Evolutionary conservation across 371 early-diverging fungal species (phyloP), one percentile per base, ranked within the genome.

Genomic region (Mucor piriformis): DNA sequence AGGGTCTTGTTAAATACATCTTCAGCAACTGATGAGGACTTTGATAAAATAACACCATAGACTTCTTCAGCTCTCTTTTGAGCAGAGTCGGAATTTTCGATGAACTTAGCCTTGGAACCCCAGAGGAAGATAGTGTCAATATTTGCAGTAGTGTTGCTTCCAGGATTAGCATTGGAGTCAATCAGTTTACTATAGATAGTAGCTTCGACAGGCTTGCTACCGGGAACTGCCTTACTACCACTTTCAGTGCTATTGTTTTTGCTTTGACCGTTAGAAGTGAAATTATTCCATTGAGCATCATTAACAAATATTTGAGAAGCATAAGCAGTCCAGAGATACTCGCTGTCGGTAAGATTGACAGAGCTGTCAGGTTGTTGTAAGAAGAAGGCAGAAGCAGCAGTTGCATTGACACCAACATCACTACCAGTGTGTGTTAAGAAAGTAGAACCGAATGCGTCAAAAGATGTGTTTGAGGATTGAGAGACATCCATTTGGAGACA

Each of bases 261-360:
- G 35, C 35, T 58, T 16, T 33, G 20, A 6, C 54, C 62, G 12
- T 40, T 40, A 29, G 47, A 48, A 12, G 67, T 67, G 13, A 67
- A 58, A 34, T 67, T 55, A 5, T 54, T 43, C 67, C 67, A 67
- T 37, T 49, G 48, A 42, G 6, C 52, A n/a, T 50, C 32, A 40
- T 67, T 67, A 7, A 67, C 67, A 55, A 58, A 67, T 21, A 67
- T 33, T 54, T 62, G 63, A 24, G 67, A 67, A 12, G 21, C 47
- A 27, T 59, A 67, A 6, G 59, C 63, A 7, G 49, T 32, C 67
- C 67, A 67, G 15, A 27, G 16, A 8, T 46, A 50, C 18, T 58
- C 59, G 8, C 49, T 37, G 24, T 49, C 54, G 3, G 58, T 23
- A 6, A 37, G 20, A 10, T 61, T 62, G 35, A 37, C 34, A 10